These are phyloP conservation scores for Taiwanofungus camphoratus DNA, from an alignment of 1,284 basidiomycete species.

Conservation along the genomic window DNA sequence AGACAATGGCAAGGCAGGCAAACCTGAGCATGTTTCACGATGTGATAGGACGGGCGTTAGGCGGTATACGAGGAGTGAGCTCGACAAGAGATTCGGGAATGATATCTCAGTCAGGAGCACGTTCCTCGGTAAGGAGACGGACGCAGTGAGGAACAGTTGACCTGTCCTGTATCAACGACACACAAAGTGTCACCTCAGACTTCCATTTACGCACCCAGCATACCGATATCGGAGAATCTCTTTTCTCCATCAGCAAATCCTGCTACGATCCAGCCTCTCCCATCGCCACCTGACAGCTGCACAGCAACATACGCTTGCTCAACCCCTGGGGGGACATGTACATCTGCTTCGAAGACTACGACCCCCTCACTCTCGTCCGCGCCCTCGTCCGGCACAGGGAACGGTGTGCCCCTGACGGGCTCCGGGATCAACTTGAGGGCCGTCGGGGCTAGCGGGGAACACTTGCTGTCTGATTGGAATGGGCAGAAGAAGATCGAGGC, in stretches of 20 bases:
- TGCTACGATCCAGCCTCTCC: conserved; percentile 59
- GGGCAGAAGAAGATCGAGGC: conserved; percentile 42
- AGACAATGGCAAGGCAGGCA: neutral
- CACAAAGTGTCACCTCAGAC: neutral
- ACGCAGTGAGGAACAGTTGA: conserved; percentile 18
- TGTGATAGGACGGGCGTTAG: conserved; percentile 28
- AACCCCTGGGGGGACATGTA: conserved; percentile 11
- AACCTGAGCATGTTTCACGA: conserved; percentile 21
- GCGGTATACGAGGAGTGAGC: conserved; percentile 60
- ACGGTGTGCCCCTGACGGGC: conserved; percentile 43
- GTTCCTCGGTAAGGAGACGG: conserved; percentile 30
- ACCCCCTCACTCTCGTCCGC: conserved; percentile 69
- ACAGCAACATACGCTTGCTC: conserved; percentile 44
- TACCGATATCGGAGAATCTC: conserved; percentile 30
- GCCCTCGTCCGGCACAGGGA: conserved; percentile 63
- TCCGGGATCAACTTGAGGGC: conserved; percentile 57
- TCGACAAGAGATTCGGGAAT: conserved; percentile 40
- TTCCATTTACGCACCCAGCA: conserved; percentile 38
- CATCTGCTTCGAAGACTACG: conserved; percentile 51
- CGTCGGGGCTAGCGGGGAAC: conserved; percentile 37
- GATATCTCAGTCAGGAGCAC: conserved; percentile 22
- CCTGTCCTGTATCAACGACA: conserved; percentile 11
- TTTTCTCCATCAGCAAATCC: conserved; percentile 35
- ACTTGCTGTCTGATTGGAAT: conserved; percentile 22
- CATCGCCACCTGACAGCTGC: conserved; percentile 42